Conservation (phyloP, 495 filamentous ascomycete species). For the Clavariopsis aquatica region DNA sequence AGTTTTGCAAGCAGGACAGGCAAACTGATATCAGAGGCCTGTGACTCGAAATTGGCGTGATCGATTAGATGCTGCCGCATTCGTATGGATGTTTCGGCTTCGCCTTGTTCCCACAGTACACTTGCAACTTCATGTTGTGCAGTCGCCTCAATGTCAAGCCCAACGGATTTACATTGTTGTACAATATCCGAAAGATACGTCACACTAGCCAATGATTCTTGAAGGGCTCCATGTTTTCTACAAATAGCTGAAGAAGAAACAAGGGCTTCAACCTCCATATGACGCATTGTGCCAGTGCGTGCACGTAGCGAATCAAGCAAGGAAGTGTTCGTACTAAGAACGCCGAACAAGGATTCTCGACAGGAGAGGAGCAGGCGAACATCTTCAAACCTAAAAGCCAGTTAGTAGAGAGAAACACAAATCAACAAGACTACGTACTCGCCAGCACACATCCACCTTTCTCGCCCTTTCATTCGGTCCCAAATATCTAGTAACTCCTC, state of each 20-base stretch:
- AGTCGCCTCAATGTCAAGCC: constrained; percentile 72
- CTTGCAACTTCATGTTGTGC: constrained; percentile 78
- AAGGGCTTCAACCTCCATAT: constrained; percentile 71
- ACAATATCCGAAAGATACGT: constrained; percentile 77
- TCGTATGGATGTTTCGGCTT: constrained; percentile 84
- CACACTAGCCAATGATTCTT: constrained; percentile 80
- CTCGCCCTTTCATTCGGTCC: constrained; percentile 62
- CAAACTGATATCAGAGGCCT: constrained; percentile 22
- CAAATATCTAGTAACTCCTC: constrained; percentile 64
- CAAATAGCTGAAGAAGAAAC: constrained; percentile 72
- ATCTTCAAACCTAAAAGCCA: constrained; percentile 69
- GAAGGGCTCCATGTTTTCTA: constrained; percentile 73
- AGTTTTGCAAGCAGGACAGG: constrained; percentile 83
- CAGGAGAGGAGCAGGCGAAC: constrained; percentile 78
- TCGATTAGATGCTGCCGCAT: constrained; percentile 71
- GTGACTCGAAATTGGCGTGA: constrained; percentile 25
- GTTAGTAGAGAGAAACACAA: constrained; percentile 1
- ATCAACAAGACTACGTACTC: constrained; percentile 54
- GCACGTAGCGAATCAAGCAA: constrained; percentile 62
- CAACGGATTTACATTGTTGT: constrained; percentile 62
- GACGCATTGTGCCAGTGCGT: constrained; percentile 60
- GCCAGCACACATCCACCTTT: constrained; percentile 75
- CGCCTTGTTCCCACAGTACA: constrained; percentile 92
- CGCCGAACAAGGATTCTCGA: constrained; percentile 77
- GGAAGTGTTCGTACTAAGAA: constrained; percentile 65